Evolutionary conservation across 1,284 basidiomycete species (phyloP), one percentile per base, ranked within the genome.

Genomic region (Kalmanozyma brasiliensis): DNA sequence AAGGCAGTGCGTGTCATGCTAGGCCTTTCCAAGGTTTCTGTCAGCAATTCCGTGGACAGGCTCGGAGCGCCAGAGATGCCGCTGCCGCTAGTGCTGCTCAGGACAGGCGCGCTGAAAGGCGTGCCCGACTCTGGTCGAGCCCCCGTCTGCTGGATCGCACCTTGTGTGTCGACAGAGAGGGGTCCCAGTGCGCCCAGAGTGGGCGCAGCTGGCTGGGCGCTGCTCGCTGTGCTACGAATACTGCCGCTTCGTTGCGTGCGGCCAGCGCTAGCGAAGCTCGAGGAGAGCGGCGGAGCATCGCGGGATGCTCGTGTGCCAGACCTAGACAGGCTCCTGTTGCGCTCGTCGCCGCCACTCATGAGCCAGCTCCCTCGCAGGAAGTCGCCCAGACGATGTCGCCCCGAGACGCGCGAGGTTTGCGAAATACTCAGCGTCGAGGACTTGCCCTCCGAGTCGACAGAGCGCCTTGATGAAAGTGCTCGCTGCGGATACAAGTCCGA

Each of bases 51-150:
- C 1, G 47, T 55, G 13, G 67, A 66, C 36, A 66, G 32, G 26
- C 57, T 60, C 9, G 57, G 49, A 17, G 47, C 47, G n/a, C 47
- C 56, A 10, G 43, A 38, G 30, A 53, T 16, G 23, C 26, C 48
- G 32, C 44, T 37, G 29, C 45, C 52, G 37, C 64, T 52, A 35
- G 45, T 52, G 49, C 43, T 51, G 32, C 58, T 38, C 11, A 57
- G 62, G 1, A 73, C 53, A 7, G 72, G 72, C 19, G 72, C 72
- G 36, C 72, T 74, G 24, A 49, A 57, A 7, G 72, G 68, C 26
- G 62, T 57, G 3, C 58, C 63, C 5, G 57, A 51, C 5, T 51
- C 60, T 3, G 42, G 43, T 14, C 52, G 53, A 17, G 64, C 49
- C 3, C 68, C 68, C 0, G 65, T 24, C 34, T 68, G 52, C 32